Evolutionary conservation across 768 basidiomycete genomes (phyloP), one percentile per base, ranked within the genome.

Genomic region (Tricholoma terreum): DNA sequence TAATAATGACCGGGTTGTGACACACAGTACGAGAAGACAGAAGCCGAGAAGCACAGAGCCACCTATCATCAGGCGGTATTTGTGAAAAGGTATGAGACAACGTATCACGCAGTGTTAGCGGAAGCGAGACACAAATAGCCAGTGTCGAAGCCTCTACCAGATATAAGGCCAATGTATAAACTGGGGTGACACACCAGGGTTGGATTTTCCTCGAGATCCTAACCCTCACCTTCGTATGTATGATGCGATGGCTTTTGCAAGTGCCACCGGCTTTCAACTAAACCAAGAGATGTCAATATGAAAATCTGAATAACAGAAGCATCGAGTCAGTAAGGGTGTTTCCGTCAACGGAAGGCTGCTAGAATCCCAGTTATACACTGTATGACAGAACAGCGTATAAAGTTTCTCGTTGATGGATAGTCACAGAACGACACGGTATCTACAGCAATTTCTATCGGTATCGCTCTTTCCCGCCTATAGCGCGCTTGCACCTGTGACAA

Each of bases 401-500:
- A 14, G 11, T 6, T 48, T 35, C 27, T 33, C 31, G 17, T 21
- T 54, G 42, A 33, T 21, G 43, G 11, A 38, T 43, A 17, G 14
- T 31, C 30, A 46, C 52, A 58, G 33, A 24, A 52, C 21, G 55
- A 52, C 10, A 35, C n/a, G 45, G 19, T 34, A 52, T 59, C 61
- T 59, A 62, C 58, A 52, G 54, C 9, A 27, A 56, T 63, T 60
- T 60, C 49, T 57, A 40, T 58, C 50, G n/a, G 34, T 54, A 53
- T 33, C 52, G 17, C 48, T 12, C 54, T 19, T 50, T 14, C 38
- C 55, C 24, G n/a, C 50, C 69, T 74, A 78, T 63, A 78, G 70
- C 65, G 78, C 78, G 65, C 74, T 75, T 54, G 77, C 77, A 75
- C 77, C 77, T 78, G 61, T 54, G 30, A 33, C 31, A 40, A 33